Evolutionary conservation across 495 filamentous ascomycete species (phyloP).

Genomic region (Daldinia childiae): DNA sequence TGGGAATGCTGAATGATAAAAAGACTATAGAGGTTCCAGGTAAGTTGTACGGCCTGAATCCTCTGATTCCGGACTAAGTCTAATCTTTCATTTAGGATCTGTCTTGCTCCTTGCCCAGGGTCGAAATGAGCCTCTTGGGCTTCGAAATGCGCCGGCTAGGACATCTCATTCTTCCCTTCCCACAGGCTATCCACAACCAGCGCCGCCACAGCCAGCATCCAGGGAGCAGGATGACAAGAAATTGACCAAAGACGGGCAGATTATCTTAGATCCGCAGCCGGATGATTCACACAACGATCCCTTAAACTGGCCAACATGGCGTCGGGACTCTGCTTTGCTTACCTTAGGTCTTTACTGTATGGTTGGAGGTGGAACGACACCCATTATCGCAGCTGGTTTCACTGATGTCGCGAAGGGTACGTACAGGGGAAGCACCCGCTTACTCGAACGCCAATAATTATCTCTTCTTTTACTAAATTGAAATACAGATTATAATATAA

Average conservation of each 20-base stretch:
- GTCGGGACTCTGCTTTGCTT: constrained; percentile 81
- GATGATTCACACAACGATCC: constrained; percentile 92
- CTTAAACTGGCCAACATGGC: constrained; percentile 88
- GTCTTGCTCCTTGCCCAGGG: constrained; percentile 78
- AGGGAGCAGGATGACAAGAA: constrained; percentile 66
- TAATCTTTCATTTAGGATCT: constrained; percentile 66
- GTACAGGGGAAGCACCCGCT: constrained; percentile 39
- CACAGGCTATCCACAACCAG: constrained; percentile 60
- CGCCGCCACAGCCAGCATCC: constrained; percentile 27
- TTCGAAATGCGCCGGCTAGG: constrained; percentile 76
- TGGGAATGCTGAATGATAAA: constrained; percentile 86
- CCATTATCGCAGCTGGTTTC: constrained; percentile 91
- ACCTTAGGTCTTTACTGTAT: constrained; percentile 92
- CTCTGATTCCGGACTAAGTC: neutral
- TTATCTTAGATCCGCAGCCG: constrained; percentile 91
- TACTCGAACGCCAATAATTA: neutral
- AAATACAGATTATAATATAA: constrained; percentile 67
- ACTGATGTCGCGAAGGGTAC: constrained; percentile 70
- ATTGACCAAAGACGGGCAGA: constrained; percentile 80
- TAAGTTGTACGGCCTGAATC: constrained; percentile 51
- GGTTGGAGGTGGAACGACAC: constrained; percentile 93
- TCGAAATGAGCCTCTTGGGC: constrained; percentile 82
- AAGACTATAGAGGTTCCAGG: constrained; percentile 93
- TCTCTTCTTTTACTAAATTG: constrained; percentile 6
- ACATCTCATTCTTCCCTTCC: constrained; percentile 81